These are phyloP conservation scores for Orbilia blumenaviensis DNA, from an alignment of 2,329 filamentous ascomycete species.

Conservation along the genomic window DNA sequence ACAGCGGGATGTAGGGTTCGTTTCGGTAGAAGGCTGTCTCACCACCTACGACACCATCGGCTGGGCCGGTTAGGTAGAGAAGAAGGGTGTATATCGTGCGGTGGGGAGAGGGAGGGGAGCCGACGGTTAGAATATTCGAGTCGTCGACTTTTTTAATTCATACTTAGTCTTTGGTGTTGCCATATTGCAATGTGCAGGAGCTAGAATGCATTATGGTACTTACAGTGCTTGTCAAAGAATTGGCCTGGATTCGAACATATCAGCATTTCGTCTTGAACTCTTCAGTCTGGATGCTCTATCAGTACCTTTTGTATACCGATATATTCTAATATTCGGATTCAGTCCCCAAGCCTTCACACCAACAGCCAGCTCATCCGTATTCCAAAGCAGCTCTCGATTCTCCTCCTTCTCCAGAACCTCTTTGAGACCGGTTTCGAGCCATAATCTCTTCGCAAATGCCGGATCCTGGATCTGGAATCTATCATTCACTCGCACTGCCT, in stretches of 20 bases:
- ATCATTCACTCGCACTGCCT: slow-evolving; percentile 87
- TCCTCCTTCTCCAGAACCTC: slow-evolving; percentile 64
- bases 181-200: not conserved
- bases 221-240: slow-evolving; percentile 93
- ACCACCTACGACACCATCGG: slow-evolving; percentile 80
- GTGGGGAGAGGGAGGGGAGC: slow-evolving; percentile 62
- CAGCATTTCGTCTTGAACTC: not conserved
- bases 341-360: slow-evolving; percentile 73
- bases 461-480: slow-evolving; percentile 83
- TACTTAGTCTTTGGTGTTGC: not conserved
- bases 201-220: slow-evolving; percentile 62
- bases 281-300: not conserved
- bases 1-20: slow-evolving; percentile 61
- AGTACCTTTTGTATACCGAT: slow-evolving; percentile 72
- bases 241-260: slow-evolving; percentile 68
- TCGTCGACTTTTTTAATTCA: slow-evolving; percentile 78
- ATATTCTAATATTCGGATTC: slow-evolving; percentile 88
- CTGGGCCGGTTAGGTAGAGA: slow-evolving; percentile 80
- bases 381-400: slow-evolving; percentile 55
- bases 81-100: slow-evolving; percentile 91
- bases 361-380: slow-evolving; percentile 55
- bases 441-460: slow-evolving; percentile 76
- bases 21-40: slow-evolving; percentile 86
- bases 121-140: slow-evolving; percentile 75
- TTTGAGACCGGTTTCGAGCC: slow-evolving; percentile 78